Evolutionary conservation across 75 land plant genomes (phyloP), one percentile per base, ranked within the genome.

Genomic region (Ceratopteris richardii): DNA sequence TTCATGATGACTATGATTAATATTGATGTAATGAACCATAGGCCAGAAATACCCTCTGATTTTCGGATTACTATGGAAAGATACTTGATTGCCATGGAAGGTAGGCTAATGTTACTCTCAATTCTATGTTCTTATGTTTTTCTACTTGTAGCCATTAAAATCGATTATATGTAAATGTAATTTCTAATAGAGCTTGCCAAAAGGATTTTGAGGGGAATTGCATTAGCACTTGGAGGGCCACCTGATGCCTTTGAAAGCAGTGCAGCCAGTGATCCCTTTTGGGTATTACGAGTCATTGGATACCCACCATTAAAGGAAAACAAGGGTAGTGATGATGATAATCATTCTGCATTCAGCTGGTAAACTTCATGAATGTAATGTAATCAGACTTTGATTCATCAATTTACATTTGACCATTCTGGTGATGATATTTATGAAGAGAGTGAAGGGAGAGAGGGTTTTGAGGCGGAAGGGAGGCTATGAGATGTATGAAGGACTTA

Each of bases 211-310:
- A 73, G 77, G 51, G 96, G 98, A 23, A 81, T 93, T 31, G 84
- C 96, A 44, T 61, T 93, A 39, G 98, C 89, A 60, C 68, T 93
- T 48, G 83, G 90, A 66, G 82, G 85, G 0, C 28, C 73, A 55
- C 55, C 74, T 33, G 72, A 89, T 75, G 67, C 65, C 57, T 90
- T 93, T 82, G 98, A 90, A 65, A 87, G 87, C 30, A 33, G 65
- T 44, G 81, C 51, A 65, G 91, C 83, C 51, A 85, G 98, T 30
- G 81, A 90, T 57, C 65, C 96, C 24, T 93, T 93, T 66, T 93
- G 96, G 96, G 85, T 85, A 27, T 29, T 82, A 74, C 81, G 98
- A 20, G 54, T 93, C 31, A 93, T 93, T 67, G 98, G 98, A 46
- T 93, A 93, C 58, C 98, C 98, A 21, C 91, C 64, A 30, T 30